Conservation (phyloP, 306 rosid species). For the Astragalus glycyphyllos region DNA sequence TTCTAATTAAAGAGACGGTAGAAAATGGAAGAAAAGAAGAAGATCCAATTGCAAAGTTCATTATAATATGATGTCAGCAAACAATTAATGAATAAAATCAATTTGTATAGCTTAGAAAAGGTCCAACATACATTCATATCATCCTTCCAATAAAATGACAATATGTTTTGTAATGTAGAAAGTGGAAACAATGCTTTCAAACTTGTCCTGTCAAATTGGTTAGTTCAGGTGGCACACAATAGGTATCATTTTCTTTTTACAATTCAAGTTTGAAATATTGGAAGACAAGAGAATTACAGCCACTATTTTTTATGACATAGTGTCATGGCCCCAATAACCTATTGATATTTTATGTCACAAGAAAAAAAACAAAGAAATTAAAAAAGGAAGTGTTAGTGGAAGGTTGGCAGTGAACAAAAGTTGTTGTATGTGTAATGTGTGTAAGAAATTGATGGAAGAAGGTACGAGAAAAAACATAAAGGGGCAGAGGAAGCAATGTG, state of each 20-base stretch:
- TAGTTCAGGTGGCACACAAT: conserved; percentile 14
- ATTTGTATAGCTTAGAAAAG: conserved; percentile 5
- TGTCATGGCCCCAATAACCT: background rate
- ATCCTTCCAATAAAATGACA: conserved; percentile 37
- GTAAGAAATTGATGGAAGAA: conserved; percentile 33
- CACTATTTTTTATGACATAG: background rate
- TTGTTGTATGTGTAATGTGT: conserved; percentile 25
- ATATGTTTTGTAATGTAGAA: conserved; percentile 15
- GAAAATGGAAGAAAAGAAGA: conserved; percentile 4
- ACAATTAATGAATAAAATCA: background rate
- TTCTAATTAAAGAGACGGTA: background rate
- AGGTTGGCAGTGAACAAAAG: conserved; percentile 35
- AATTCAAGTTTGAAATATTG: background rate
- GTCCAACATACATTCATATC: background rate
- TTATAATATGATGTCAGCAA: conserved; percentile 10
- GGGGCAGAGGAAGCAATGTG: conserved; percentile 29
- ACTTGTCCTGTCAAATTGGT: conserved; percentile 34
- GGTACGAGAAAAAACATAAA: conserved; percentile 30
- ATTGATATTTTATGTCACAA: background rate
- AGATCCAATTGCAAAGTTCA: background rate
- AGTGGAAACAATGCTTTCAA: conserved; percentile 30
- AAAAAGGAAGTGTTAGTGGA: conserved; percentile 35
- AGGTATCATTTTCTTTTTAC: background rate
- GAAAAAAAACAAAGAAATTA: background rate
- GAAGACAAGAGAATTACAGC: background rate